phyloP scores from a whole-genome alignment of 1,284 basidiomycete species.

The Rhodotorula mucilaginosa region DNA sequence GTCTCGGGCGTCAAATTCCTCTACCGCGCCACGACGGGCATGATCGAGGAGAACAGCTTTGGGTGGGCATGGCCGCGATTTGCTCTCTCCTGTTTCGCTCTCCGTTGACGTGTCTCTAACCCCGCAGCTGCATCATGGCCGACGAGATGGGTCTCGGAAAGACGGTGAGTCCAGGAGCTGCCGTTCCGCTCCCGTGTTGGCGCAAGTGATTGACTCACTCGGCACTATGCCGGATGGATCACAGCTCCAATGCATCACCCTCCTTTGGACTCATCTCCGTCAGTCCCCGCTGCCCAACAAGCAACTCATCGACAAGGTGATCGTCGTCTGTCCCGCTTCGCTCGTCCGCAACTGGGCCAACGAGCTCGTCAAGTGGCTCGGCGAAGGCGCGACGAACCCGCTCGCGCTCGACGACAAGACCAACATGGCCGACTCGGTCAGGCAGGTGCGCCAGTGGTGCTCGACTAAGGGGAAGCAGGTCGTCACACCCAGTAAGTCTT shows the following conservation, averaged over 20 bases:
- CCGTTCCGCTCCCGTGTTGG: too few species aligned
- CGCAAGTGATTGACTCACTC: background rate
- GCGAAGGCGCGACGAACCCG: conserved; percentile 72
- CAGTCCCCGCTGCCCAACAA: conserved; percentile 87
- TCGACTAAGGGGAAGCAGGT: conserved; percentile 79
- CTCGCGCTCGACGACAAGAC: conserved; percentile 88
- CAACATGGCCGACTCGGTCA: conserved; percentile 72
- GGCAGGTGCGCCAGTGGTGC: conserved; percentile 80
- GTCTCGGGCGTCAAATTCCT: conserved; percentile 98
- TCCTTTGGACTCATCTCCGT: conserved; percentile 95
- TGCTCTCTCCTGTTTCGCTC: background rate
- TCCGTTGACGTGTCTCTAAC: too few species aligned
- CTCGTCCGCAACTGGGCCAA: conserved; percentile 99
- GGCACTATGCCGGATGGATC: background rate
- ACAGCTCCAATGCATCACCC: conserved; percentile 83
- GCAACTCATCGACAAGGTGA: conserved; percentile 90
- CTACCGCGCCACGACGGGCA: conserved; percentile 90
- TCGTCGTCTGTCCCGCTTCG: conserved; percentile 96
- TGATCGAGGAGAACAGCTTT: conserved; percentile 86
- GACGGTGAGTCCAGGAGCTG: conserved; percentile 52
- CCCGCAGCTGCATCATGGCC: conserved; percentile 80
- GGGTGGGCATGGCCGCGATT: conserved; percentile 53
- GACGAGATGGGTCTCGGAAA: conserved; percentile 92
- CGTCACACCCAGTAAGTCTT: conserved; percentile 80
- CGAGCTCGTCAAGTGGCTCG: conserved; percentile 94